Evolutionary conservation across 345 rosid genomes (phyloP), one percentile per base, ranked within the genome.

Genomic region (Raphanus sativus): DNA sequence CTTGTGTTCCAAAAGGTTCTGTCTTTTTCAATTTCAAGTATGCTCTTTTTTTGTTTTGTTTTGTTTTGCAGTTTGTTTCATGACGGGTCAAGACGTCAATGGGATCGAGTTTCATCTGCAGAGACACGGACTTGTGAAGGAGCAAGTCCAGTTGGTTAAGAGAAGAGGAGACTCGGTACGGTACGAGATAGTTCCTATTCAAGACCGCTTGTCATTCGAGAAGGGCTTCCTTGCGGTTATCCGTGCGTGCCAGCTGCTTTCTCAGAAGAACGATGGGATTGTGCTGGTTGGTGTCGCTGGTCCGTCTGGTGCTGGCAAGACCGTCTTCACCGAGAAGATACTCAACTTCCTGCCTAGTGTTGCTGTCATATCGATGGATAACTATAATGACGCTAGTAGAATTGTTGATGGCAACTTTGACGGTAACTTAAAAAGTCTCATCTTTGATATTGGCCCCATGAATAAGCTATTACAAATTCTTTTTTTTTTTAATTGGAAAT

Each of bases 301-400:
- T 9, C 45, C 45, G 74, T 95, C 99, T 77, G 99, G 99, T 65
- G 98, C 99, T 28, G 99, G 99, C 76, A 95, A 95, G 90, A 88
- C 97, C 6, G 85, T 95, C n/a, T 89, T 95, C 52, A 88, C 99
- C 2, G 99, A 95, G 78, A 95, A 92, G 94, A 89, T 92, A 52
- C 87, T 86, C 72, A 89, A 84, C 76, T 95, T 92, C 58, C 69
- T 95, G 85, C 96, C 98, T 15, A 91, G 94, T 76, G 83, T 95
- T 81, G 97, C 90, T 32, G 91, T 88, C 70, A 87, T 95, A 67
- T 95, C 99, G 24, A 86, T 92, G 97, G 97, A 95, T 84, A 91
- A 92, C 78, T 95, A 92, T 77, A 95, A 91, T 71, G 98, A 95
- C 71, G 62, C 98, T 5, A 91, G 93, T 85, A 85, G 99, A 9